Evolutionary conservation across 2,329 filamentous ascomycete genomes (phyloP), one percentile per base, ranked within the genome.

Genomic region (Stemphylium lycopersici): DNA sequence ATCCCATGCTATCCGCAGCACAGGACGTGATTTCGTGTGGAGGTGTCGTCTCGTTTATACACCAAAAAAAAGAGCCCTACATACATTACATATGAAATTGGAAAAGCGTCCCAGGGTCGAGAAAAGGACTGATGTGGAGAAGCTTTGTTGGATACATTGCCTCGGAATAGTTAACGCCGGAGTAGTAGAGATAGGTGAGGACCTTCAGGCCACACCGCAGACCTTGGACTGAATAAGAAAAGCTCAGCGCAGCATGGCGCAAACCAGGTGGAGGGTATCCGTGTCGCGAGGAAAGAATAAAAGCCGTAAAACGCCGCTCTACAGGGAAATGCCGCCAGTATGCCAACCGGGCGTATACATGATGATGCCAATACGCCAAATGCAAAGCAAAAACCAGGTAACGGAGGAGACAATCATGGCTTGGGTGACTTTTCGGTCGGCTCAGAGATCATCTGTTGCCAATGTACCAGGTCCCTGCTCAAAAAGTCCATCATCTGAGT

Each of bases 401-500:
- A 32, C 24, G 15, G 24, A 32, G 22, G 20, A 39, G 13, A 16
- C 26, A 12, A 38, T 41, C n/a, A 39, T 49, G 34, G 43, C 18
- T 31, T 45, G 0, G 44, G 38, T 47, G 53, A 74, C 48, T 71
- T 74, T 37, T 72, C 71, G 5, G 58, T 69, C 37, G 66, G 60
- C 20, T 69, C 63, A 1, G 59, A 55, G 16, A 75, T 64, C 69
- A 73, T 71, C 40, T 89, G 88, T 77, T 96, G 91, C 91, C 91
- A 96, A 68, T 90, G 89, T 62, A 93, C 84, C 67, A 96, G 82
- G 71, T 92, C 87, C 58, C 89, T 83, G 57, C 89, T 93, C 72
- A 96, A 76, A 64, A 87, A 83, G 72, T 96, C 91, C 90, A 96
- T 96, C 90, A 96, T 96, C 76, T 96, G 90, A 60, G 90, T 81